Evolutionary conservation across 148 eudicot genomes (phyloP).

Genomic region (Spergularia bocconei): DNA sequence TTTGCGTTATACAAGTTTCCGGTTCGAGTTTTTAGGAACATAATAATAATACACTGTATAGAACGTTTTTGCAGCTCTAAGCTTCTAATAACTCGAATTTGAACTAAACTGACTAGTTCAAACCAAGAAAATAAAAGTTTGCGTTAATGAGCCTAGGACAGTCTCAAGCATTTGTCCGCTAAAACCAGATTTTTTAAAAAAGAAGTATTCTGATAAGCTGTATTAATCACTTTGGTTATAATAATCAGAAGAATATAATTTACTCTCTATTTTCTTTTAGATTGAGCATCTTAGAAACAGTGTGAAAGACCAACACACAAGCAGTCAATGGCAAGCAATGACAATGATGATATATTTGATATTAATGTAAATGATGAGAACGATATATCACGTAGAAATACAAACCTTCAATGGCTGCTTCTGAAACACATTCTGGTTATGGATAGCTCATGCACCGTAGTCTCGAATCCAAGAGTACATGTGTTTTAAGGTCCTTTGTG

Average conservation of each 20-base stretch:
- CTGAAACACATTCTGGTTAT: neutral
- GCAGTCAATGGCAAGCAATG: neutral
- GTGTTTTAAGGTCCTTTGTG: neutral
- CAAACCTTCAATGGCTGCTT: conserved; percentile 2
- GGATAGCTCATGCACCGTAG: neutral
- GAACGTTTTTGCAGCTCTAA: too few species aligned
- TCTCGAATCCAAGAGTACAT: neutral
- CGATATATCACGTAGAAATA: neutral
- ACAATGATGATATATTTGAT: neutral
- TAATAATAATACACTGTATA: too few species aligned
- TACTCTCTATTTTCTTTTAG: too few species aligned
- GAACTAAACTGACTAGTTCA: too few species aligned
- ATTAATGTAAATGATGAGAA: neutral
- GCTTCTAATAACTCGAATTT: too few species aligned
- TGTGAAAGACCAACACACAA: neutral
- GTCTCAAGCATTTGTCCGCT: neutral
- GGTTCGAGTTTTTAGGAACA: too few species aligned
- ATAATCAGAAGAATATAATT: neutral
- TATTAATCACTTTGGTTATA: neutral
- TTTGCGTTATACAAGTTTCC: too few species aligned
- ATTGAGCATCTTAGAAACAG: too few species aligned
- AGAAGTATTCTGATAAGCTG: neutral
- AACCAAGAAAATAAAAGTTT: too few species aligned
- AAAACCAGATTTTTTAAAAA: neutral
- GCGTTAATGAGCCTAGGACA: neutral